Conservation (phyloP, 495 filamentous ascomycete genomes). For the Neurospora tetrasperma region DNA sequence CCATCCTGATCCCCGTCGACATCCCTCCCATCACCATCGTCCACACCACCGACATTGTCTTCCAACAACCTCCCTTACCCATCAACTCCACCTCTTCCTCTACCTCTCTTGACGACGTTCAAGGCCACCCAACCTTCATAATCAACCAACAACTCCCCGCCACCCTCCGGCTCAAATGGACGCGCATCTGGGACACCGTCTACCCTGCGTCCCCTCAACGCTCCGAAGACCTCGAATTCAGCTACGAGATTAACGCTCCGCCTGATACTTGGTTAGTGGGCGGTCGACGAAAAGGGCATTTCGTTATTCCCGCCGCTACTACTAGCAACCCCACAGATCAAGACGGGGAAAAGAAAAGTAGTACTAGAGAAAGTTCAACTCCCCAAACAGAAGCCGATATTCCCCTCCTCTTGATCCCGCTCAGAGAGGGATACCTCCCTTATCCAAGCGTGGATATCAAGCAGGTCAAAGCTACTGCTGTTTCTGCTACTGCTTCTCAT, state of each 20-base stretch:
- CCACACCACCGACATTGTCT: conserved; percentile 66
- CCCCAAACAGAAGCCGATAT: conserved; percentile 38
- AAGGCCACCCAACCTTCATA: conserved; percentile 33
- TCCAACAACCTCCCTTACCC: conserved; percentile 30
- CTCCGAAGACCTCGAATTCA: conserved; percentile 57
- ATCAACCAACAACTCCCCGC: conserved; percentile 63
- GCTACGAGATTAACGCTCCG: conserved; percentile 70
- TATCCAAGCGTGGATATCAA: conserved; percentile 74
- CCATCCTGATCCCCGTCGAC: conserved; percentile 66
- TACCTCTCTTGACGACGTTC: conserved; percentile 11
- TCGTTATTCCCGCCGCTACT: conserved; percentile 40
- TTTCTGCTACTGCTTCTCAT: too few relatives aligned
- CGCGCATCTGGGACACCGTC: conserved; percentile 61
- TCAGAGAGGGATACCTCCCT: conserved; percentile 62
- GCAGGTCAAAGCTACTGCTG: conserved; percentile 26
- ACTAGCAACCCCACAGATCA: not conserved
- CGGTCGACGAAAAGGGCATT: conserved; percentile 68
- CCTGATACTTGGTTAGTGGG: conserved; percentile 76
- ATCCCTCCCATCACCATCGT: conserved; percentile 80
- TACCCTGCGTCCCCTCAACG: conserved; percentile 22
- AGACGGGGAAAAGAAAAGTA: not conserved
- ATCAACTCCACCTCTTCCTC: conserved; percentile 8
- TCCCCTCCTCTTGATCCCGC: conserved; percentile 63
- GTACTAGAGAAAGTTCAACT: conserved; percentile 27
- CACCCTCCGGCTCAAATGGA: conserved; percentile 63